These are phyloP conservation scores for Heterobasidion parviporum DNA, from an alignment of 1,284 basidiomycete genomes.

Conservation along the genomic window DNA sequence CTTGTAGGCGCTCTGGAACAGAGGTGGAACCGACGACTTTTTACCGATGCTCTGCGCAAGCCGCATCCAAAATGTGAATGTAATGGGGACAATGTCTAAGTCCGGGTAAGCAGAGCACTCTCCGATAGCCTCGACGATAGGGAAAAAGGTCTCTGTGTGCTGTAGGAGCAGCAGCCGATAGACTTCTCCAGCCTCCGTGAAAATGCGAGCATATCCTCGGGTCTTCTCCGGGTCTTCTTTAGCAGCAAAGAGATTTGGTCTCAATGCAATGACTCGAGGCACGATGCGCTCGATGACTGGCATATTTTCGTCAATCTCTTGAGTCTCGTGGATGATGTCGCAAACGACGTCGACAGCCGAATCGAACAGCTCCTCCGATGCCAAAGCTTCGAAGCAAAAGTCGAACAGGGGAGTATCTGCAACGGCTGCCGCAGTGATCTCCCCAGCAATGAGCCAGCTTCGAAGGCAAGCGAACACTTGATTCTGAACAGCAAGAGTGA, in stretches of 20 bases:
- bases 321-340: slow-evolving; percentile 96
- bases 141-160: slow-evolving; percentile 86
- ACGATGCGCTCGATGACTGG: slow-evolving; percentile 82
- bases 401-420: slow-evolving; percentile 79
- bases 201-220: slow-evolving; percentile 85
- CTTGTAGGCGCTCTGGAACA: slow-evolving; percentile 78
- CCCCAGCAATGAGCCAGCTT: slow-evolving; percentile 86
- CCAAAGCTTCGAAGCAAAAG: slow-evolving; percentile 79
- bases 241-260: slow-evolving; percentile 49
- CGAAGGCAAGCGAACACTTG: slow-evolving; percentile 85
- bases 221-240: slow-evolving; percentile 84
- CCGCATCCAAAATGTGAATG: slow-evolving; percentile 98
- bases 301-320: slow-evolving; percentile 95
- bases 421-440: slow-evolving; percentile 62
- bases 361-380: slow-evolving; percentile 86
- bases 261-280: slow-evolving; percentile 71
- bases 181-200: slow-evolving; percentile 93
- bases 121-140: slow-evolving; percentile 92
- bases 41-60: slow-evolving; percentile 80
- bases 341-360: slow-evolving; percentile 87
- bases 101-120: slow-evolving; percentile 90
- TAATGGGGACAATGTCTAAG: slow-evolving; percentile 95
- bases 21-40: slow-evolving; percentile 55
- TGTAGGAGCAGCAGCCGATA: slow-evolving; percentile 87
- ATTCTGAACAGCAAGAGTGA: slow-evolving; percentile 75